Evolutionary conservation across 257 asterid species (phyloP), one percentile per base, ranked within the genome.

Genomic region (Lycium barbarum): DNA sequence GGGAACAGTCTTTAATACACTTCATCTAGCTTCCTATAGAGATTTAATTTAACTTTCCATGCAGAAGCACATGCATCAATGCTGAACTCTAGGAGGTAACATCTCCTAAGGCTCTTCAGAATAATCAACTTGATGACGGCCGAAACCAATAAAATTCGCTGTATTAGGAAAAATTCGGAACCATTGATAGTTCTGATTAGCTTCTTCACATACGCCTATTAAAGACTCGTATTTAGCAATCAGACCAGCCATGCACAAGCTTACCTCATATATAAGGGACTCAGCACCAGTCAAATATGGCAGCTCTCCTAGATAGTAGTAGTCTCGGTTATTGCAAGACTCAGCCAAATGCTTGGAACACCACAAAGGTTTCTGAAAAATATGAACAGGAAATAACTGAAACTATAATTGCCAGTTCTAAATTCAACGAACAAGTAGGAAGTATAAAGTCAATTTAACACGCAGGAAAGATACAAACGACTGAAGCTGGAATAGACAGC

Each of bases 221-320:
- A 40, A 40, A 40, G 45, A 40, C 72, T n/a, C 57, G 51, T 10
- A 38, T 45, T 43, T 61, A 47, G 45, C 79, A 47, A 61, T 62
- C 8, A 65, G 40, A 17, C 54, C 74, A 65, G 15, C 10, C 33
- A 26, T 43, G 14, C 38, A 38, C 9, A 81, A 79, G 62, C 62
- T 90, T 89, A 94, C 99, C 98, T 95, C 98, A 68, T 88, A 95
- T 85, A 91, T 88, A 85, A 95, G 89, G 90, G 95, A 92, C 90
- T 89, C 97, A 0, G 89, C 38, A 53, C 88, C 86, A 82, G 91
- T 93, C 88, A 95, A 90, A 88, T 91, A 95, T 51, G 99, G 99
- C 47, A 95, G 93, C 91, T 94, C 88, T 84, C 99, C 99, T 43
- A 95, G 92, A 88, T 88, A 95, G 92, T 90, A 95, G 90, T 91